Base-by-base conservation (phyloP, 768 basidiomycete species). In the Lentinula sp. region DNA sequence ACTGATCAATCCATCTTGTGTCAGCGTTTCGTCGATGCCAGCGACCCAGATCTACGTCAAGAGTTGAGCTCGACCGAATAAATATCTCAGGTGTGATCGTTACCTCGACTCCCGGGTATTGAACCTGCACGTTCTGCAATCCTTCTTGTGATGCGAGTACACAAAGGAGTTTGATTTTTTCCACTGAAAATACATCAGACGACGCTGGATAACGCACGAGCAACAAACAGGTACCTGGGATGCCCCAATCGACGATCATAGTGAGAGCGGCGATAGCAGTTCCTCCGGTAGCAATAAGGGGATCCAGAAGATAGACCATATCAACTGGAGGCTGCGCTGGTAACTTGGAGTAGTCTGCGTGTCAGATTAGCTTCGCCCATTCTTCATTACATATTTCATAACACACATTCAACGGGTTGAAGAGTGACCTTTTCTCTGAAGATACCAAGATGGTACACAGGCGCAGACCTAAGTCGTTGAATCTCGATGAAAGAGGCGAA, bases 271-370 rank as follows among this genome's bases (percentile, higher is more conserved):
- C 95, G 63, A 83, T 81, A 2, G 91, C 93, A 4, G 96, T 98
- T 10, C 93, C 91, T 56, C 95, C 96, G 2, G 96, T 98, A 0
- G 96, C 96, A 67, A 98, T 87, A 35, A 98, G 75, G 16, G 96
- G 96, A 66, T 98, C 96, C 34, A 98, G 79, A 23, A 98, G 76
- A 74, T 86, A 93, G n/a, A 94, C 86, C 43, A 83, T 73, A 68
- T 98, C 95, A 13, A 95, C 83, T 0, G 88, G 85, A 3, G 88
- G 85, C 8, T 76, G 75, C 40, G 84, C 75, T 11, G 94, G 95
- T 39, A 96, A 80, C 75, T 95, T 95, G 56, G 93, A 95, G 73
- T 94, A 93, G 71, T 96, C 93, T 95, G 60, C 39, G 46, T n/a
- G 21, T 4, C 35, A 11, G 46, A 11, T 37, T 39, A 21, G 18